Evolutionary conservation across 306 rosid genomes (phyloP), one percentile per base, ranked within the genome.

Genomic region (Corylus avellana): DNA sequence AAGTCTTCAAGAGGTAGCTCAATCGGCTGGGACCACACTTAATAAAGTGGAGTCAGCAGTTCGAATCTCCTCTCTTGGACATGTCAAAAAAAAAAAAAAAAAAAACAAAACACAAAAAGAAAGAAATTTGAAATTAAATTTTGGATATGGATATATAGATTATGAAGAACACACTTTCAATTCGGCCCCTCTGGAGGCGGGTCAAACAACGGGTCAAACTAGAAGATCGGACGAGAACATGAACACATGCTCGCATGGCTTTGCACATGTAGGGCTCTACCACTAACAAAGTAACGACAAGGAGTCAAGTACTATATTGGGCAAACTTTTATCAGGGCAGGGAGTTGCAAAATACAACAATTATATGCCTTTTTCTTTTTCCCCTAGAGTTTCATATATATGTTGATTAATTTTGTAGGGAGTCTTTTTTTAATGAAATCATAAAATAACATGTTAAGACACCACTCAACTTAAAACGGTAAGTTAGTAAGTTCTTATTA

Each of bases 201-300:
- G 77, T 75, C n/a, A 78, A 78, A 69, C 50, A 74, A 63, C 53
- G 80, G 4, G 39, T 35, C 2, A 35, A 2, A 4, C 39, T 2
- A 39, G 44, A 39, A 39, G 44, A 39, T 39, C 44, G 50, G 88
- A 92, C 86, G 27, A 81, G 77, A 86, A 78, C 78, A 56, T 29
- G 25, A 59, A 80, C 96, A 94, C 93, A 87, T 94, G 93, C 18
- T 79, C 94, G 89, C 98, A 90, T 92, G 98, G 92, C 72, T 62
- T 77, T 39, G 91, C 97, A 91, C 97, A 87, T 92, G 92, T 76
- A 69, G 74, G 70, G 39, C 83, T 75, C 84, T 77, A 61, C 53
- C 48, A 62, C 73, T 61, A 56, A 22, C 61, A 69, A 32, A 29
- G 79, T 79, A 66, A 77, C 77, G 92, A 90, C 93, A 88, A 87